A percentile compares a stretch with the other conserved stretches of the same genome.
Evolutionary conservation across 2,329 filamentous ascomycete genomes (phyloP).

Genomic region (Xylaria sp.): DNA sequence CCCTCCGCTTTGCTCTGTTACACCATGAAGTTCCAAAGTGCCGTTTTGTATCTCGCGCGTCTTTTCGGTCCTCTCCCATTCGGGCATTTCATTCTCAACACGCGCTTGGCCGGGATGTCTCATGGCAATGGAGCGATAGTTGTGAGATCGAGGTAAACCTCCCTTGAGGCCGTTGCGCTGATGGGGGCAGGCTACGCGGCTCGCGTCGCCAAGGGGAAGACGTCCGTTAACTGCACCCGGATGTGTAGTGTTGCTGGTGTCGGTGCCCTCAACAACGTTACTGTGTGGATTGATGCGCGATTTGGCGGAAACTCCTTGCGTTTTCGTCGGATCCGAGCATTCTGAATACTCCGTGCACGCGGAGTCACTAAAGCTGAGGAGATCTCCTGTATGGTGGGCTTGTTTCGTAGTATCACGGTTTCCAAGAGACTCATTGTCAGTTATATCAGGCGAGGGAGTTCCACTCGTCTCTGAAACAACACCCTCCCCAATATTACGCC

Average conservation of each 20-base stretch:
- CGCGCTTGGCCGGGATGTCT: background rate
- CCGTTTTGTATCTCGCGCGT: background rate
- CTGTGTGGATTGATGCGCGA: background rate
- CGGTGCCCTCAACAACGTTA: background rate
- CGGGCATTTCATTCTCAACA: slow-evolving; percentile 19
- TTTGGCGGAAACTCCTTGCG: background rate
- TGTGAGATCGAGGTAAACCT: background rate
- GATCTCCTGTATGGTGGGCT: background rate
- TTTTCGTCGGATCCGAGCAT: background rate
- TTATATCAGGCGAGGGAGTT: slow-evolving; percentile 20
- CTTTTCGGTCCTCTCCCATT: slow-evolving; percentile 30
- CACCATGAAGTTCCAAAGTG: background rate
- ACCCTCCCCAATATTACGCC: slow-evolving; percentile 27
- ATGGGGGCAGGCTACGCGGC: background rate
- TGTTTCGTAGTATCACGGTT: background rate
- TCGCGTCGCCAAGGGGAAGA: background rate
- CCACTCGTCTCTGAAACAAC: slow-evolving; percentile 15
- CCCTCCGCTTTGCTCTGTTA: slow-evolving; percentile 7
- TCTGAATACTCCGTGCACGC: background rate
- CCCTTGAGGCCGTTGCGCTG: background rate
- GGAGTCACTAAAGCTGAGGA: background rate
- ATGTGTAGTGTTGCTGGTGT: background rate
- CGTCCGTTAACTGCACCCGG: background rate
- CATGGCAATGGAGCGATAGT: background rate
- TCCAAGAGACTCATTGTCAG: background rate